Base-by-base conservation (phyloP, 768 basidiomycete genomes). In the Russula foetens region DNA sequence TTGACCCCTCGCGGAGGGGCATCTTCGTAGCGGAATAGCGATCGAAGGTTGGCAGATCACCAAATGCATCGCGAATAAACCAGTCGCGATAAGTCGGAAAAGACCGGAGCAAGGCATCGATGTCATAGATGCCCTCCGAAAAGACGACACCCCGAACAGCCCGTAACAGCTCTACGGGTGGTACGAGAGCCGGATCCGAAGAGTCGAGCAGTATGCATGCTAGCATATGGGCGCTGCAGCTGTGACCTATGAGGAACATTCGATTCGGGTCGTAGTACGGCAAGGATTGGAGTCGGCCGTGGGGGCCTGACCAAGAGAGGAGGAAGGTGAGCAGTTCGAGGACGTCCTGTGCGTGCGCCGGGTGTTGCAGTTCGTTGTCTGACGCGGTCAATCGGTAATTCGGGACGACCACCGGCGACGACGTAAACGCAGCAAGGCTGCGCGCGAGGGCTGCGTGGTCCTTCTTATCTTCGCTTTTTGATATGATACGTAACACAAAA, bases 211-310 rank as follows among this genome's bases (percentile, higher is more conserved):
- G 79, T 31, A 92, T 81, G 59, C 84, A 81, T 44, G 81, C 72
- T 12, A 92, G 73, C 78, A 92, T 92, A 71, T 93, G 91, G 1
- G 90, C 88, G 62, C 85, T 78, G 73, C 88, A 90, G 71, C 88
- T 90, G 71, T 92, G 91, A 14, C 89, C 90, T 26, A 90, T 75
- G 45, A 90, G 75, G 71, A 81, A 79, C 46, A 92, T 69, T 24
- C 57, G 70, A 29, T 66, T 61, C 2, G 76, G 71, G 67, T 80
- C 76, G 55, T 78, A 79, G 33, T n/a, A n/a, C n/a, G 67, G 70
- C 38, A 66, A 51, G 31, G 66, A 54, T 26, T 56, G 63, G 26
- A 65, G 59, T 41, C 17, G 31, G 35, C 24, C 41, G 11, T 64
- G 35, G 5, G 78, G 75, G 4, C 75, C 75, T 11, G 69, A 54